These are phyloP conservation scores for Gilbertella persicaria DNA, from an alignment of 371 early-diverging fungal species.

Conservation along the genomic window DNA sequence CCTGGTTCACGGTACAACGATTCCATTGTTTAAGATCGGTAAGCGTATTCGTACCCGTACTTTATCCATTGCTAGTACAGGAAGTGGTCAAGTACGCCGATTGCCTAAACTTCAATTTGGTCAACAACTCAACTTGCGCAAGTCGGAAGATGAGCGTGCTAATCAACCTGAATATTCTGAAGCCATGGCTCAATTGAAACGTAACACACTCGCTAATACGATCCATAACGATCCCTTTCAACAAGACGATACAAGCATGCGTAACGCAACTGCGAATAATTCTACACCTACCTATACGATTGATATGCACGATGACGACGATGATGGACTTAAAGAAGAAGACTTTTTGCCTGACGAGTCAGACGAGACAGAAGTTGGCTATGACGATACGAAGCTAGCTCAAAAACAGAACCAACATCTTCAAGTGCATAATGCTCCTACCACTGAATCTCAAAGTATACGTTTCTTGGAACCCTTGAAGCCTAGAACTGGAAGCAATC, in stretches of 20 bases:
- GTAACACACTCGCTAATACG: slow-evolving; percentile 42
- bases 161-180: slow-evolving; percentile 7
- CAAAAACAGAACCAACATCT: not conserved
- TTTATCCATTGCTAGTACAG: slow-evolving; percentile 46
- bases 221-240: slow-evolving; percentile 22
- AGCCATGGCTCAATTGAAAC: slow-evolving; percentile 39
- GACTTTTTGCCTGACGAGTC: slow-evolving; percentile 50
- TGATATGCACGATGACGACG: slow-evolving; percentile 29
- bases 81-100: slow-evolving; percentile 39
- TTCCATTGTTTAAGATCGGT: slow-evolving; percentile 72
- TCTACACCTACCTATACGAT: slow-evolving; percentile 11
- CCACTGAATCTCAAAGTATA: slow-evolving; percentile 38
- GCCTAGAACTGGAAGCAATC: slow-evolving; percentile 26
- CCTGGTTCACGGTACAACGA: slow-evolving; percentile 80
- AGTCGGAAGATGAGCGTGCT: slow-evolving; percentile 15
- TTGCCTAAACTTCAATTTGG: slow-evolving; percentile 48
- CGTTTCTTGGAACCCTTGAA: slow-evolving; percentile 53
- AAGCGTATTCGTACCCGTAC: slow-evolving; percentile 56
- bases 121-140: slow-evolving; percentile 23
- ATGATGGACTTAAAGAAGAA: slow-evolving; percentile 36
- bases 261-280: not conserved
- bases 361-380: slow-evolving; percentile 21
- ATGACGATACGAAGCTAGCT: slow-evolving; percentile 5
- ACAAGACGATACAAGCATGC: not conserved
- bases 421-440: not conserved